Evolutionary conservation across 2,329 filamentous ascomycete genomes (phyloP).

Genomic region (Ophiostoma piceae): DNA sequence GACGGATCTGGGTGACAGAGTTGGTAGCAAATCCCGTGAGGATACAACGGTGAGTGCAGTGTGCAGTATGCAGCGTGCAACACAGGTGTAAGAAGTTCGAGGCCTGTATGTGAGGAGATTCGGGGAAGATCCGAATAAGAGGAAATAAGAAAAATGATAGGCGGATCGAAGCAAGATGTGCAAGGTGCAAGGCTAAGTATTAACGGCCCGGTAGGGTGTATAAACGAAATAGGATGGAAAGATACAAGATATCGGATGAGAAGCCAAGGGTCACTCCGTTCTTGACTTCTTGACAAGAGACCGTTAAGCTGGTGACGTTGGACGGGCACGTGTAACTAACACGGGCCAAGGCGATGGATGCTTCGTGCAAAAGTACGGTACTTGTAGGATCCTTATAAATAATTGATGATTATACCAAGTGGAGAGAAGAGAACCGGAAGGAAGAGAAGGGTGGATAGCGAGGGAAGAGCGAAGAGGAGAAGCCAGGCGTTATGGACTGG

Average conservation of each 20-base stretch:
- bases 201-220: not conserved
- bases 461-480: not conserved
- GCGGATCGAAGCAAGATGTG: not conserved
- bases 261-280: not conserved
- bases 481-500: not conserved
- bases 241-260: not conserved
- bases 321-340: not conserved
- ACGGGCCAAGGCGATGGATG: not conserved
- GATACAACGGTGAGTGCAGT: conserved; percentile 3
- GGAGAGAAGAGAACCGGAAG: not conserved
- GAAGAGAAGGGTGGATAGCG: not conserved
- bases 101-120: too few species aligned
- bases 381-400: not conserved
- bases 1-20: not conserved
- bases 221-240: not conserved
- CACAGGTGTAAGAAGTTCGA: not conserved
- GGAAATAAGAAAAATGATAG: not conserved
- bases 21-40: conserved; percentile 20
- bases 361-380: not conserved
- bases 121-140: not conserved
- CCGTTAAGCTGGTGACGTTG: not conserved
- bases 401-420: not conserved
- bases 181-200: not conserved
- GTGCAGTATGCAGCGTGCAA: not conserved
- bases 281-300: not conserved